Evolutionary conservation across 805 yeast genomes (phyloP), one percentile per base, ranked within the genome.

Genomic region (Saccharomycopsis olivae): DNA sequence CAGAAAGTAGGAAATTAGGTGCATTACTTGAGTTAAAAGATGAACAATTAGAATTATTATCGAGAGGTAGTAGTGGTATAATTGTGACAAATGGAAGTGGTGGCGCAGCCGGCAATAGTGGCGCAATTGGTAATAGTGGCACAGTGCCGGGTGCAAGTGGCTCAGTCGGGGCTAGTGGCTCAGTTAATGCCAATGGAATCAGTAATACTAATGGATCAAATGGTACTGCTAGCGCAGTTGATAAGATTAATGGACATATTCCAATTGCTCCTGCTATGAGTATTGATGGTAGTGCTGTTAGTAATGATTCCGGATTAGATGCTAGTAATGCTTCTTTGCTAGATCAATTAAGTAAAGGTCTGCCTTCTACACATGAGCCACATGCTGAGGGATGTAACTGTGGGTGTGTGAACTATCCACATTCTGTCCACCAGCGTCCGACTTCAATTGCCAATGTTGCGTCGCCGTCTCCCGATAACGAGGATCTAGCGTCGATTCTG

Each of bases 1-100:
- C 79, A 3, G 94, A 86, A 52, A 85, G 84, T 55, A 73, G 75
- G 47, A 70, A 81, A 51, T 58, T 87, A 20, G 65, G 71, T 25
- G 81, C 83, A 8, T 54, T 80, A 35, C 53, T 83, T 30, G 80
- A 75, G 44, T 56, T 77, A 41, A 69, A 78, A 49, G 83, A 78
- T 51, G 83, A 77, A 49, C 78, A 73, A 48, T 55, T 75, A 49
- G 78, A 68, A 33, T 46, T 66, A 43, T 48, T 58, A 17, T 42
- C 58, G 41, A 58, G 58, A 43, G 58, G 48, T 3, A 17, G 21
- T 33, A 19, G 15, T 16, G 24, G 15, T 25, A 17, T 29, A 29
- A 34, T 25, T 11, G 10, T 25, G 16, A 19, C 9, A 29, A 4
- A 20, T 31, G 14, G 14, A 30, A 9, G 16, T 23, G n/a, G 25